phyloP scores from a whole-genome alignment of 2,329 filamentous ascomycete species.

The Trichophyton equinum region DNA sequence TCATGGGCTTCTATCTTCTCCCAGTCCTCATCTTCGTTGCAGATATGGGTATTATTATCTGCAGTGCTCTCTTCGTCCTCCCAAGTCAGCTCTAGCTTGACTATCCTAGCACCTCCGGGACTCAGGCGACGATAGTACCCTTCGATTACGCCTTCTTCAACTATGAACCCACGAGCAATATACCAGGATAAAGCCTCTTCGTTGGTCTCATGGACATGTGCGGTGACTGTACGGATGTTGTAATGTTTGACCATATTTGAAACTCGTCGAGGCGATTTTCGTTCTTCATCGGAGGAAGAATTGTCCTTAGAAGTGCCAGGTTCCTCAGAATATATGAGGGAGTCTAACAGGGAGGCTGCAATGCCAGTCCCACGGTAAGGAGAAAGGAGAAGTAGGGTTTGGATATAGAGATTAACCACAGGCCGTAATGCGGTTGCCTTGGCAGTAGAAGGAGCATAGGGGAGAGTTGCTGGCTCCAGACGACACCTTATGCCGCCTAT shows the following conservation, averaged over 20 bases:
- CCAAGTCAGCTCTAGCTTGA: conserved; percentile 22
- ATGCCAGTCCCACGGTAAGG: conserved; percentile 48
- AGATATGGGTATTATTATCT: neutral
- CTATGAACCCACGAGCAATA: conserved; percentile 42
- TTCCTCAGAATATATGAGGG: conserved; percentile 22
- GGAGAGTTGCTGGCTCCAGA: conserved; percentile 23
- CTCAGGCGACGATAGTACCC: conserved; percentile 48
- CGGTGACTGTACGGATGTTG: conserved; percentile 41
- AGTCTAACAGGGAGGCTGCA: conserved; percentile 42
- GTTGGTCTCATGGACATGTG: conserved; percentile 54
- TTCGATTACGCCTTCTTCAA: conserved; percentile 38
- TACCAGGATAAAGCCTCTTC: conserved; percentile 51
- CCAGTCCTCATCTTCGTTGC: conserved; percentile 29
- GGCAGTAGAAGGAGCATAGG: conserved; percentile 13
- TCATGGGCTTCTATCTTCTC: conserved; percentile 31
- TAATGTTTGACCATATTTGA: conserved; percentile 36
- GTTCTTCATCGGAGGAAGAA: conserved; percentile 8
- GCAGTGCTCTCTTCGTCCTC: conserved; percentile 13
- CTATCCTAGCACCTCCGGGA: conserved; percentile 43
- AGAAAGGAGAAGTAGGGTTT: conserved; percentile 47
- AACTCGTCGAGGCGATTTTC: conserved; percentile 10
- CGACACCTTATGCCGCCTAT: conserved; percentile 39
- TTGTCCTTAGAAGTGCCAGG: conserved; percentile 4
- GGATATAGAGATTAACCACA: conserved; percentile 44
- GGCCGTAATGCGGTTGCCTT: conserved; percentile 9